These are phyloP conservation scores for Chytriomyces sp. DNA, from an alignment of 192 early-diverging fungal genomes.

Conservation along the genomic window DNA sequence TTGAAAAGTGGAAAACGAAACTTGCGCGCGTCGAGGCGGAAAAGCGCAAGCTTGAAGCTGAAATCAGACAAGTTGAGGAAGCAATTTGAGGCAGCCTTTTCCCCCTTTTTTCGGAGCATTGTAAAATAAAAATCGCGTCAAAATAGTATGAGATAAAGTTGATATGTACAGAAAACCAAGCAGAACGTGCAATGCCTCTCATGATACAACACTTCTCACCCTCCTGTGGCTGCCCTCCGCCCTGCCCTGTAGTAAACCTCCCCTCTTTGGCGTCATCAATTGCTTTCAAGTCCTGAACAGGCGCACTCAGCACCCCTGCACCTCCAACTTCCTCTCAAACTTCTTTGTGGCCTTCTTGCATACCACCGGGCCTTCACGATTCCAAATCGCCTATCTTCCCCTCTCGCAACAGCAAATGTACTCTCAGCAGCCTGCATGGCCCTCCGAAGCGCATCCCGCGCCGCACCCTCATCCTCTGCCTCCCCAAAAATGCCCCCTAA, in stretches of 20 bases:
- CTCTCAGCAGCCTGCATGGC: background rate
- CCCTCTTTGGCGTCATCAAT: too few relatives aligned
- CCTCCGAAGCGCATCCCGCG: background rate
- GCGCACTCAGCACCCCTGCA: background rate
- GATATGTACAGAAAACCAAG: too few relatives aligned
- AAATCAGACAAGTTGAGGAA: slow-evolving; percentile 12
- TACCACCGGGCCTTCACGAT: background rate
- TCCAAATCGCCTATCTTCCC: background rate
- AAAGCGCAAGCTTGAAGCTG: slow-evolving; percentile 15
- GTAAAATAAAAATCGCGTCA: too few relatives aligned
- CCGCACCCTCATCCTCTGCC: background rate
- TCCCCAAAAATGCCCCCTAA: too few relatives aligned
- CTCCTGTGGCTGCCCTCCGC: background rate
- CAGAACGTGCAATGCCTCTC: too few relatives aligned
- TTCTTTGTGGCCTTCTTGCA: background rate
- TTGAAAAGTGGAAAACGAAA: slow-evolving; percentile 45
- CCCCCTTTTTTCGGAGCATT: too few relatives aligned
- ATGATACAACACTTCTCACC: background rate
- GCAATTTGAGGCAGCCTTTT: too few relatives aligned
- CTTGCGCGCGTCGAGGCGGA: slow-evolving; percentile 27
- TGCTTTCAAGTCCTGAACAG: background rate
- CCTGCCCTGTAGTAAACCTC: background rate
- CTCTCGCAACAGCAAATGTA: too few relatives aligned
- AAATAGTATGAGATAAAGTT: too few relatives aligned
- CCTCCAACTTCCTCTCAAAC: slow-evolving; percentile 4